Evolutionary conservation across 2,329 filamentous ascomycete species (phyloP), one percentile per base, ranked within the genome.

Genomic region (Scedosporium dehoogii): DNA sequence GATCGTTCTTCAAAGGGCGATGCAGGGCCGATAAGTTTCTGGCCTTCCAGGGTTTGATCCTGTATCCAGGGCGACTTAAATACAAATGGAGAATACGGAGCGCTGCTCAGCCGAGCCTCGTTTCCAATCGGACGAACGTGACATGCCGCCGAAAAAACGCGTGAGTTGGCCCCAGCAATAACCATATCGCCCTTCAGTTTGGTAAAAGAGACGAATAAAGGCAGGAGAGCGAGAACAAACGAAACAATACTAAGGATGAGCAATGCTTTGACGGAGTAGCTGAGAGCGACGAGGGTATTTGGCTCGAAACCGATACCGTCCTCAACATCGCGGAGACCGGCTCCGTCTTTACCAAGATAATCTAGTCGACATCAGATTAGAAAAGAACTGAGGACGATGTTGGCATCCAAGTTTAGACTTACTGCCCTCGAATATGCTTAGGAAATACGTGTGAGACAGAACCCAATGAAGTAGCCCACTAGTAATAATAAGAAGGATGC

Each of bases 381-480:
- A 29, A 33, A 58, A 10, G 10, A 18, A 5, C 14, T 18, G n/a
- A 18, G 5, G 6, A 3, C 44, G 6, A 7, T 4, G 12, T 48
- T 48, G 6, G 44, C 3, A 18, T n/a, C 6, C 23, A 18, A 51
- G 33, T 12, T 38, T 27, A 14, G 42, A 60, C 59, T 38, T n/a
- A 60, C 59, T 46, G 14, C 44, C 59, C 51, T 60, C 59, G 21
- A 64, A 62, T 3, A 62, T 62, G 41, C 57, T 62, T 14, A 62
- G 44, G 23, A 58, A 64, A 29, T 51, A 60, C 18, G 59, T 53
- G n/a, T 53, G 33, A 3, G 59, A 60, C 33, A 60, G 25, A 3
- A 69, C 57, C 68, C 68, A 69, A 44, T 69, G 68, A 0, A 69
- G 62, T 0, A 25, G 2, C 14, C 61, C 65, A 1, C 65, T 66